phyloP scores from a whole-genome alignment of 768 basidiomycete species.

The Lentinus tigrinus region DNA sequence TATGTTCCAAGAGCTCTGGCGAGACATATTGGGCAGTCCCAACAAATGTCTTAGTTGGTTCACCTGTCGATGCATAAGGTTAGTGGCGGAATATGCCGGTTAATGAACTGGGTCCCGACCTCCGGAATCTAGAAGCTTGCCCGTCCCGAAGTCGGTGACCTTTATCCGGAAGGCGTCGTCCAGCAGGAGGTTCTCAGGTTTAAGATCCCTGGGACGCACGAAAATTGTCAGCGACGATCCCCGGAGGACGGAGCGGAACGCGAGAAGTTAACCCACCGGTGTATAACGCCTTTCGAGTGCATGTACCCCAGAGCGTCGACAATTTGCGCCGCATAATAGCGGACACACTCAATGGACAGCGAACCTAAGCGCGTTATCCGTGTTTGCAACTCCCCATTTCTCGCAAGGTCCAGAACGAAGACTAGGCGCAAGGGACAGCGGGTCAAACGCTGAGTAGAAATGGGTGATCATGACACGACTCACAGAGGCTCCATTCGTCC shows the following conservation, averaged over 20 bases:
- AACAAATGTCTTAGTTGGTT: slow-evolving; percentile 72
- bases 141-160: slow-evolving; percentile 97
- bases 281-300: slow-evolving; percentile 87
- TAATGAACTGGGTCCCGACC: slow-evolving; percentile 39
- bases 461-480: slow-evolving; percentile 31
- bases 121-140: slow-evolving; percentile 64
- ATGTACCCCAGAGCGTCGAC: slow-evolving; percentile 88
- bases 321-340: slow-evolving; percentile 88
- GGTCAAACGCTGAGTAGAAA: neutral
- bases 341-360: slow-evolving; percentile 69
- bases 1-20: slow-evolving; percentile 76
- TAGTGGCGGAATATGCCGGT: slow-evolving; percentile 17
- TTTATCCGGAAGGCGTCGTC: slow-evolving; percentile 85
- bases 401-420: slow-evolving; percentile 75
- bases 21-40: slow-evolving; percentile 90
- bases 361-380: slow-evolving; percentile 81
- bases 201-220: slow-evolving; percentile 56
- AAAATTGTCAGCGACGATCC: slow-evolving; percentile 1
- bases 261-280: slow-evolving; percentile 51
- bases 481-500: slow-evolving; percentile 81
- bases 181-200: slow-evolving; percentile 89
- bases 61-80: slow-evolving; percentile 32
- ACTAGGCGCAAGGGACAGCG: slow-evolving; percentile 43
- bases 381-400: slow-evolving; percentile 76
- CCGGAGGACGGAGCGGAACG: neutral